Conservation (phyloP, 768 basidiomycete species). For the Lactarius evosmus region DNA sequence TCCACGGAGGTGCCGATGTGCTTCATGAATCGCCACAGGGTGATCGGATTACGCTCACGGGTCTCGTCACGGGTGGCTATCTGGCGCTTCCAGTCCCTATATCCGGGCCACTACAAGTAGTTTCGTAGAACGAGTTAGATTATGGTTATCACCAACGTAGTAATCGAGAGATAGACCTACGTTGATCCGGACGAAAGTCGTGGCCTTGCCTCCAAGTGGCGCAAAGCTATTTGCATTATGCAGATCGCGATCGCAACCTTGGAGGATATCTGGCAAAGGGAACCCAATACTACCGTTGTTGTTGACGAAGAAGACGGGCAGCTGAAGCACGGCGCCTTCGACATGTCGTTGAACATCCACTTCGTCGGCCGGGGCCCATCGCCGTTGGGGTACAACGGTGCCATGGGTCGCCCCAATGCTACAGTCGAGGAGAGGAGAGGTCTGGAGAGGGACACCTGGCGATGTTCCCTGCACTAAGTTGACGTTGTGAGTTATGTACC, state of each 20-base stretch:
- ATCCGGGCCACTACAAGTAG: constrained; percentile 12
- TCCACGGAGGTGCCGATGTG: constrained; percentile 1
- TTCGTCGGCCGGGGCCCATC: constrained; percentile 15
- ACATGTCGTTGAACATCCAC: constrained; percentile 18
- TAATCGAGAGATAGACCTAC: not conserved
- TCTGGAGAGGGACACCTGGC: not conserved
- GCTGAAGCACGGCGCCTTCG: not conserved
- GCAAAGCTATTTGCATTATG: not conserved
- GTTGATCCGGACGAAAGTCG: constrained; percentile 5
- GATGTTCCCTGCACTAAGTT: not conserved
- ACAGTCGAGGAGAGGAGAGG: constrained; percentile 1
- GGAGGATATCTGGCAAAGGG: constrained; percentile 10
- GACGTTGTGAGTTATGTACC: not conserved
- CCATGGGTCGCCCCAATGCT: not conserved
- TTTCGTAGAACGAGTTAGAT: not conserved
- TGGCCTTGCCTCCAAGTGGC: not conserved
- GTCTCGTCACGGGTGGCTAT: constrained; percentile 13
- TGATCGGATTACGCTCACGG: not conserved
- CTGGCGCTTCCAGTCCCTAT: constrained; percentile 3
- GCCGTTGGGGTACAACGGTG: constrained; percentile 11
- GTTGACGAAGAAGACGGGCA: constrained; percentile 13
- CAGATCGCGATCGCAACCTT: constrained; percentile 9
- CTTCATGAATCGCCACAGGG: constrained; percentile 13
- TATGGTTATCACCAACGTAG: not conserved
- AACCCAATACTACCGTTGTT: constrained; percentile 1